A percentile compares a stretch with the other conserved stretches of the same genome.
Evolutionary conservation across 108 stramenopile genomes (phyloP).

Genomic region (Chaetoceros muelleri): DNA sequence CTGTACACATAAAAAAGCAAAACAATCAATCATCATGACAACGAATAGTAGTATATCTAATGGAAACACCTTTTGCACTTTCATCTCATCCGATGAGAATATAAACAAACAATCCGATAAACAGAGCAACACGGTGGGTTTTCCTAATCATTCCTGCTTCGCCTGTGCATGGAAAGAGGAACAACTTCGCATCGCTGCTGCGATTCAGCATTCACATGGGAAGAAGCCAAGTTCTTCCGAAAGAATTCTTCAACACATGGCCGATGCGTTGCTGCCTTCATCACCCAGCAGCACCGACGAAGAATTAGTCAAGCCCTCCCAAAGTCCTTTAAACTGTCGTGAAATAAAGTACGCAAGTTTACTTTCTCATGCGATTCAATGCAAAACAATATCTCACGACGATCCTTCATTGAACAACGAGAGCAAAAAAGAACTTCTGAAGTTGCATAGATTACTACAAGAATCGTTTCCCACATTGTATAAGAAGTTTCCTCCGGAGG

Average conservation of each 20-base stretch:
- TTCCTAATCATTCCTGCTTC: background rate
- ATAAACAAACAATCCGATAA: too few relatives aligned
- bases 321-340: background rate
- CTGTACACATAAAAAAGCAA: too few relatives aligned
- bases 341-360: background rate
- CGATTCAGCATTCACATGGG: too few relatives aligned
- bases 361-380: background rate
- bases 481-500: background rate
- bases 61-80: too few relatives aligned
- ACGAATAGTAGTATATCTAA: too few relatives aligned
- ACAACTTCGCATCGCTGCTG: background rate
- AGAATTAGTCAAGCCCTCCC: background rate
- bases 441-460: background rate
- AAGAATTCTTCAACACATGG: background rate
- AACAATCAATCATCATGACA: too few relatives aligned
- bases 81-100: too few relatives aligned
- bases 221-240: background rate
- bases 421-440: background rate
- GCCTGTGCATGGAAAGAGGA: background rate
- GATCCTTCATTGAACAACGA: background rate
- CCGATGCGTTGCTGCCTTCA: background rate
- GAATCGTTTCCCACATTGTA: background rate
- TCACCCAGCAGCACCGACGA: background rate
- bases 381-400: background rate
- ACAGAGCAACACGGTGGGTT: too few relatives aligned